Conservation (phyloP, 1,284 basidiomycete genomes). For the Moniliophthora roreri region DNA sequence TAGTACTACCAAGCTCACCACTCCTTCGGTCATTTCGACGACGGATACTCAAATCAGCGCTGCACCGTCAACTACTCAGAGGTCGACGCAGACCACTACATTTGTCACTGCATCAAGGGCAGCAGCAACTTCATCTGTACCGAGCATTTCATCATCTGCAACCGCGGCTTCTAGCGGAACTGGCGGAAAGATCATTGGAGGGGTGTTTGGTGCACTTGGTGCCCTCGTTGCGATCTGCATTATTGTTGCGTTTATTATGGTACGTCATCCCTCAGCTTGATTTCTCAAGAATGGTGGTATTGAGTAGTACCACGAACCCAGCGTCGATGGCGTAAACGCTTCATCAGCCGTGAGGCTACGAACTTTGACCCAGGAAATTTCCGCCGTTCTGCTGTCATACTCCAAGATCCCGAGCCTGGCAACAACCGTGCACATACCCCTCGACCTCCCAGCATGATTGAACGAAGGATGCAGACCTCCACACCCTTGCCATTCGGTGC, state of each 20-base stretch:
- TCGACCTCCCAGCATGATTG: conserved; percentile 56
- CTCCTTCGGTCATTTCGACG: neutral
- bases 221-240: conserved; percentile 50
- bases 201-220: conserved; percentile 48
- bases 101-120: neutral
- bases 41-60: neutral
- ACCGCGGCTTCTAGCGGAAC: conserved; percentile 19
- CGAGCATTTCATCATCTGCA: neutral
- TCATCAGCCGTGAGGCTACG: conserved; percentile 29
- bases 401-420: conserved; percentile 46
- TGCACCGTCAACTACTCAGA: neutral
- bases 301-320: conserved; percentile 22
- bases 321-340: conserved; percentile 46
- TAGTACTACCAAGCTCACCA: neutral
- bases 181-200: conserved; percentile 41
- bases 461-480: conserved; percentile 33
- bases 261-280: too few relatives aligned
- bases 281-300: too few relatives aligned
- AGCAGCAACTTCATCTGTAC: neutral
- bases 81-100: neutral
- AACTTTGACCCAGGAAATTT: conserved; percentile 53
- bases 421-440: conserved; percentile 37
- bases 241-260: conserved; percentile 53
- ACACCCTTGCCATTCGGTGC: conserved; percentile 28
- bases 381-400: conserved; percentile 58